A percentile compares a stretch with the other conserved stretches of the same genome.
phyloP scores from a whole-genome alignment of 352 stramenopile genomes.

The Globisporangium nunn region DNA sequence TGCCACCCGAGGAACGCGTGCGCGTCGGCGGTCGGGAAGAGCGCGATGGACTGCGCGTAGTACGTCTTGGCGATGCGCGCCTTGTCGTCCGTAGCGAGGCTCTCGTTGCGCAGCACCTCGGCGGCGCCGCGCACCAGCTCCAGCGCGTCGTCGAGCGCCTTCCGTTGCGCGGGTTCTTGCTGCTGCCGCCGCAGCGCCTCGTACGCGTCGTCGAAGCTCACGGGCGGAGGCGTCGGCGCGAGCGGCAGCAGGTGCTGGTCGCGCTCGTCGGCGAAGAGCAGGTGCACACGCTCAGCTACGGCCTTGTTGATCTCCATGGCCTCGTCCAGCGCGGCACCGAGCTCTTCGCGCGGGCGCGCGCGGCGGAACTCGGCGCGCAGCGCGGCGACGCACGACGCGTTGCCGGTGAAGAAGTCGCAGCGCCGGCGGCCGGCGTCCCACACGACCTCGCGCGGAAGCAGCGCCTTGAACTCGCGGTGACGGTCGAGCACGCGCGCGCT shows the following conservation, averaged over 20 bases:
- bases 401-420: conserved; percentile 54
- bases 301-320: conserved; percentile 60
- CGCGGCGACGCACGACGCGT: conserved; percentile 44
- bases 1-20: conserved; percentile 65
- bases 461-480: conserved; percentile 55
- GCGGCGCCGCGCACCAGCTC: conserved; percentile 47
- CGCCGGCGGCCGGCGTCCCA: conserved; percentile 39
- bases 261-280: conserved; percentile 48
- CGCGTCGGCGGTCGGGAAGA: conserved; percentile 59
- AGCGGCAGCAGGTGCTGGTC: conserved; percentile 35
- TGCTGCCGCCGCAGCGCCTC: conserved; percentile 26
- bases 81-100: conserved; percentile 33
- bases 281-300: conserved; percentile 51
- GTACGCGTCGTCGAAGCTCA: conserved; percentile 53
- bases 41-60: conserved; percentile 57
- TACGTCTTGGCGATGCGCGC: conserved; percentile 57
- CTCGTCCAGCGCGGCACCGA: conserved; percentile 48
- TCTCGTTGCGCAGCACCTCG: conserved; percentile 35
- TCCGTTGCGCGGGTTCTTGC: conserved; percentile 10
- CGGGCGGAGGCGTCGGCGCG: conserved; percentile 15
- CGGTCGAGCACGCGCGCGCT: conserved; percentile 59
- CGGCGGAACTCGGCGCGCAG: conserved; percentile 47
- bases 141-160: conserved; percentile 38
- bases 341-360: conserved; percentile 2
- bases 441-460: conserved; percentile 54